Conservation (phyloP, 371 early-diverging fungal species). For the Mortierella sp. region DNA sequence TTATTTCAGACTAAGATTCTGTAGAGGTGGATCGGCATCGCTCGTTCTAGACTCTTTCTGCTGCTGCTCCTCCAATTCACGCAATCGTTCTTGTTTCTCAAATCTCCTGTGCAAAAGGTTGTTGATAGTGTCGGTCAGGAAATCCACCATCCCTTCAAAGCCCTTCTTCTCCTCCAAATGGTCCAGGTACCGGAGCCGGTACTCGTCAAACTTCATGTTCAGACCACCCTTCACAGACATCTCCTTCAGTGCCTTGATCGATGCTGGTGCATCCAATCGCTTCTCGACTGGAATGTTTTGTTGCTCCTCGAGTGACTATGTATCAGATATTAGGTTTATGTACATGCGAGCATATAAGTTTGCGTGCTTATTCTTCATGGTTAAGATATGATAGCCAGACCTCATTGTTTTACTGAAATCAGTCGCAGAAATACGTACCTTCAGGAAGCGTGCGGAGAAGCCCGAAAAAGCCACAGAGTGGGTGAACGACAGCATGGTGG, state of each 20-base stretch:
- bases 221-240: slow-evolving; percentile 58
- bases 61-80: slow-evolving; percentile 6
- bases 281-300: slow-evolving; percentile 29
- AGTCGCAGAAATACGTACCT: slow-evolving; percentile 48
- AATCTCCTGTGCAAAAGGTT: slow-evolving; percentile 32
- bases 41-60: background rate
- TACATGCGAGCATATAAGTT: background rate
- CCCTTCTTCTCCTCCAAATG: slow-evolving; percentile 59
- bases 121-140: slow-evolving; percentile 64
- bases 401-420: background rate
- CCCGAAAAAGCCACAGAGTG: slow-evolving; percentile 63
- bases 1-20: background rate
- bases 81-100: slow-evolving; percentile 30
- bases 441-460: slow-evolving; percentile 63
- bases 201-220: slow-evolving; percentile 61
- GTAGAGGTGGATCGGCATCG: background rate
- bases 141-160: slow-evolving; percentile 62
- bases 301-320: slow-evolving; percentile 32
- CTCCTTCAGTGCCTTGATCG: slow-evolving; percentile 34
- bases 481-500: slow-evolving; percentile 61
- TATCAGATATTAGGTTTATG: background rate
- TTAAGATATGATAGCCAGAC: background rate
- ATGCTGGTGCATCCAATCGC: slow-evolving; percentile 37
- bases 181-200: slow-evolving; percentile 64
- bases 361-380: background rate